Percentiles rank a stretch among this genome's conserved stretches.
Conservation (phyloP, 768 basidiomycete species). For the Tulasnella sp. region DNA sequence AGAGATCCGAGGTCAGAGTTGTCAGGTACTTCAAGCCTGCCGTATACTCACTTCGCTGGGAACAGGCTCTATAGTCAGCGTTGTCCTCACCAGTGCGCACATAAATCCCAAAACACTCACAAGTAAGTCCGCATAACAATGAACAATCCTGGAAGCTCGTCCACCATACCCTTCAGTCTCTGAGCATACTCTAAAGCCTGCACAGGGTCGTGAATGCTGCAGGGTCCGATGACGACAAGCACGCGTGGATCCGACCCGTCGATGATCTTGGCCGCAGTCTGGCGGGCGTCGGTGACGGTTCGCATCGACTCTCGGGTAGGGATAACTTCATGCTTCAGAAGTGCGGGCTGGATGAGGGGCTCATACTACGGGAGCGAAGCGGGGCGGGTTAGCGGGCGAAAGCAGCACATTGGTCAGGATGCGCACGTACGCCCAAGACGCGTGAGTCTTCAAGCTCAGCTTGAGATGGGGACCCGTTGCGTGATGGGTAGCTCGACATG, state of each 20-base stretch:
- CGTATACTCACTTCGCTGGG: conserved; percentile 16
- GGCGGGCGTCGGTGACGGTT: conserved; percentile 78
- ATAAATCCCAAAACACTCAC: conserved; percentile 48
- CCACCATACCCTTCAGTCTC: conserved; percentile 64
- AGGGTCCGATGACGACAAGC: conserved; percentile 91
- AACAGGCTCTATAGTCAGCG: not conserved
- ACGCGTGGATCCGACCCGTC: conserved; percentile 82
- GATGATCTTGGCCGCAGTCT: conserved; percentile 70
- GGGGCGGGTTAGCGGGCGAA: not conserved
- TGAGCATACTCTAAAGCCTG: conserved; percentile 81
- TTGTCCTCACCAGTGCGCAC: not conserved
- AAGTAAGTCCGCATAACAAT: conserved; percentile 98
- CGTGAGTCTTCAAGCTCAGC: conserved; percentile 21
- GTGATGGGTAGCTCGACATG: conserved; percentile 3
- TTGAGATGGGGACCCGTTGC: not conserved
- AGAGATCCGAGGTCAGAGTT: conserved; percentile 24
- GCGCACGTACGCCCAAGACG: conserved; percentile 20
- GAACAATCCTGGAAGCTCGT: conserved; percentile 59
- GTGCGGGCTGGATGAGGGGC: conserved; percentile 89
- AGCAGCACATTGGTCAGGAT: no score
- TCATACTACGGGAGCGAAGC: conserved; percentile 61
- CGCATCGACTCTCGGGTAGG: conserved; percentile 60
- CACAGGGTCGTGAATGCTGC: conserved; percentile 86
- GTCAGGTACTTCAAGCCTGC: not conserved
- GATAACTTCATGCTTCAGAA: conserved; percentile 82